phyloP scores from a whole-genome alignment of 106 monocot genomes.

The Acorus gramineus region DNA sequence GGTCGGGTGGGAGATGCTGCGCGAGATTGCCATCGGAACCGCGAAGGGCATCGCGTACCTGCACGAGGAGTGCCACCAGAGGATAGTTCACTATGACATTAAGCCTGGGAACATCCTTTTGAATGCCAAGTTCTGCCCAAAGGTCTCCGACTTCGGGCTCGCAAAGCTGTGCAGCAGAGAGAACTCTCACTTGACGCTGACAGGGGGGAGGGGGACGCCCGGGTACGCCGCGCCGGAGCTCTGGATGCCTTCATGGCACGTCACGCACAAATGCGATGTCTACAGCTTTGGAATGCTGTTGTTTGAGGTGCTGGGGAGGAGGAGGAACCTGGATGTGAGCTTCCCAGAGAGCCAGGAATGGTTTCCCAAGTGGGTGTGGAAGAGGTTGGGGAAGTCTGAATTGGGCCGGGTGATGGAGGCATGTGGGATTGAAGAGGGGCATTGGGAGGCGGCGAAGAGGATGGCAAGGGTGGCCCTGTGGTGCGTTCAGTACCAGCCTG shows the following conservation, averaged over 20 bases:
- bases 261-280: conserved; percentile 30
- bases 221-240: conserved; percentile 29
- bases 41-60: too few species aligned
- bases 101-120: conserved; percentile 41
- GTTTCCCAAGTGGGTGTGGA: conserved; percentile 43
- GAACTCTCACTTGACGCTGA: conserved; percentile 5
- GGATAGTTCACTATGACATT: conserved; percentile 26
- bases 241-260: conserved; percentile 2
- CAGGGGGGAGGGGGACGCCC: conserved; percentile 20
- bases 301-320: conserved; percentile 25
- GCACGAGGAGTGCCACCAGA: too few species aligned
- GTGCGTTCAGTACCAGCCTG: conserved; percentile 30
- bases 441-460: conserved; percentile 14
- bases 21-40: too few species aligned
- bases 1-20: too few species aligned
- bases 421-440: not conserved
- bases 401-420: conserved; percentile 2
- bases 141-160: conserved; percentile 34
- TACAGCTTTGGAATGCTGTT: conserved; percentile 26
- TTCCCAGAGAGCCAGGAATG: conserved; percentile 7
- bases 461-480: conserved; percentile 19
- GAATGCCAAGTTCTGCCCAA: conserved; percentile 6
- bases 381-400: conserved; percentile 15
- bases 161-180: conserved; percentile 17
- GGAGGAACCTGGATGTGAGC: conserved; percentile 6